phyloP scores from a whole-genome alignment of 768 basidiomycete species.

The Trametopsis cervina region DNA sequence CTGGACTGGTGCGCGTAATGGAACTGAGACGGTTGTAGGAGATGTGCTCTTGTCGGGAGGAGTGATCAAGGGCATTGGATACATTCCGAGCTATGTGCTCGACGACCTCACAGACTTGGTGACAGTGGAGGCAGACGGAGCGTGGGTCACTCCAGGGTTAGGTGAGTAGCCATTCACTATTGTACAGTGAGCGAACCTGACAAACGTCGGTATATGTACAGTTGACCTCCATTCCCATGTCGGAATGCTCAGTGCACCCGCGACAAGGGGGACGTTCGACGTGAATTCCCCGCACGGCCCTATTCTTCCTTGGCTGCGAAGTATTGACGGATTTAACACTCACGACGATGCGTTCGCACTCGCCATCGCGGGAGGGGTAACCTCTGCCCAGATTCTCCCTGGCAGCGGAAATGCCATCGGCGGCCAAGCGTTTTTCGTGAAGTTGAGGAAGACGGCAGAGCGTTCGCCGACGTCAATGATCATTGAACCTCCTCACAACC shows the following conservation, averaged over 20 bases:
- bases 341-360: constrained; percentile 72
- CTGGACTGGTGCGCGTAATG: constrained; percentile 53
- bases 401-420: constrained; percentile 75
- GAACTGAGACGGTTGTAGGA: constrained; percentile 45
- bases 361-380: constrained; percentile 83
- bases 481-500: constrained; percentile 70
- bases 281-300: constrained; percentile 62
- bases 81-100: constrained; percentile 34
- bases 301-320: constrained; percentile 71
- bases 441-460: constrained; percentile 71
- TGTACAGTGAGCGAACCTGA: constrained; percentile 15
- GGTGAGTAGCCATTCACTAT: constrained; percentile 29
- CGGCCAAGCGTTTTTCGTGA: constrained; percentile 85
- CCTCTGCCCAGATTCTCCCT: constrained; percentile 75
- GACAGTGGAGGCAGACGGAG: constrained; percentile 51
- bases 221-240: constrained; percentile 58
- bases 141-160: constrained; percentile 62
- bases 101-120: constrained; percentile 36
- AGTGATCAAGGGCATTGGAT: constrained; percentile 51
- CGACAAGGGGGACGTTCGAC: constrained; percentile 33
- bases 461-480: constrained; percentile 76
- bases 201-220: constrained; percentile 1
- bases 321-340: constrained; percentile 80
- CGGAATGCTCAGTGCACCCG: constrained; percentile 62
- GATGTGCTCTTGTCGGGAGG: constrained; percentile 67